Percentiles rank a stretch among this genome's conserved stretches.
Evolutionary conservation across 371 early-diverging fungal species (phyloP).

Genomic region (Rhizopus sp.): DNA sequence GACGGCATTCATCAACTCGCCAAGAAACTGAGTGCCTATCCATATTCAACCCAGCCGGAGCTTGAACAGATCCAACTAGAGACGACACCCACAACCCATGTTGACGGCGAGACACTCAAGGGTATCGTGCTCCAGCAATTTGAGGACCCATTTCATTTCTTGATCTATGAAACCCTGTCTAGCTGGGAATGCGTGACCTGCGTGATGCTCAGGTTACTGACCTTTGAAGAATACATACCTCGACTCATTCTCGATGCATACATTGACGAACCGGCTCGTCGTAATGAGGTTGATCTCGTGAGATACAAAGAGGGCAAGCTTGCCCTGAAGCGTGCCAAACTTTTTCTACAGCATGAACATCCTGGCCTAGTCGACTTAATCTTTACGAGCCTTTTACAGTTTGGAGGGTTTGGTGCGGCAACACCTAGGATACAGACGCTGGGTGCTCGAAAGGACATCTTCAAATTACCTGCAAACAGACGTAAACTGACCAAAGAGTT

Average conservation of each 20-base stretch:
- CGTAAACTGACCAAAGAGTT: constrained; percentile 37
- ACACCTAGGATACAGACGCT: not conserved
- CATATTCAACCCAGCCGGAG: constrained; percentile 20
- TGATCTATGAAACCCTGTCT: constrained; percentile 31
- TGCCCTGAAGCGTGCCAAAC: constrained; percentile 28
- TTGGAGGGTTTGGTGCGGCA: constrained; percentile 27
- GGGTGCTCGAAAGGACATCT: constrained; percentile 27
- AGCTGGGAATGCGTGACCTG: constrained; percentile 38
- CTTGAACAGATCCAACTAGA: constrained; percentile 32
- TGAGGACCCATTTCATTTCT: constrained; percentile 26
- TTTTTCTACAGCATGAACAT: constrained; percentile 31
- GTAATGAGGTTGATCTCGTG: constrained; percentile 29
- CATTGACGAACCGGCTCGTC: constrained; percentile 23
- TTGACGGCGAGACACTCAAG: constrained; percentile 35
- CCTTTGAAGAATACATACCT: constrained; percentile 44
- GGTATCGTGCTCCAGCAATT: constrained; percentile 26
- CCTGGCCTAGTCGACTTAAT: constrained; percentile 29
- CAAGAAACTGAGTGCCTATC: constrained; percentile 29
- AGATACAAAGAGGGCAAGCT: constrained; percentile 24
- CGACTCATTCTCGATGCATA: constrained; percentile 40
- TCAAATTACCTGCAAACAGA: constrained; percentile 34
- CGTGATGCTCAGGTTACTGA: constrained; percentile 34
- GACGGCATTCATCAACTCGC: constrained; percentile 37
- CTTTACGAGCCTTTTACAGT: constrained; percentile 23
- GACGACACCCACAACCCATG: constrained; percentile 18